A percentile compares a stretch with the other conserved stretches of the same genome.
These are phyloP conservation scores for Metrosideros polymorpha DNA, from an alignment of 441 rosid species.

Conservation along the genomic window DNA sequence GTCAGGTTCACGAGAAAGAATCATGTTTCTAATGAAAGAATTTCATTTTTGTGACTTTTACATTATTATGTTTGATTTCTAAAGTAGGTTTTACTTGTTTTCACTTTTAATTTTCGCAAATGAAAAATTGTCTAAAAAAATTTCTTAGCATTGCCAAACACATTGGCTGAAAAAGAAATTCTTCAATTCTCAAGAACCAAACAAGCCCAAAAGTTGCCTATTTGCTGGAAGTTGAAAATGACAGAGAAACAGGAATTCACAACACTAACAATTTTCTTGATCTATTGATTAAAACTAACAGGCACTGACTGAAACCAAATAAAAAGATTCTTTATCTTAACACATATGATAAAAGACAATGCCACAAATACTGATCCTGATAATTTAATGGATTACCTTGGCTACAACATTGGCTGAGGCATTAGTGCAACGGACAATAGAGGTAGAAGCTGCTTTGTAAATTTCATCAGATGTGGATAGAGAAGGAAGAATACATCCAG, in stretches of 20 bases:
- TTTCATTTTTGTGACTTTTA: neutral
- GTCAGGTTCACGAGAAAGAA: neutral
- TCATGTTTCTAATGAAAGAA: neutral
- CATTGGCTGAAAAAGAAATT: neutral
- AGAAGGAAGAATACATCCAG: conserved; percentile 51
- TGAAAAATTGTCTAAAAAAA: neutral
- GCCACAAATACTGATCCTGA: neutral
- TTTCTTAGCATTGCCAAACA: neutral
- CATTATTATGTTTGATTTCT: neutral
- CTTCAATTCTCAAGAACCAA: neutral
- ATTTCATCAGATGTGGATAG: conserved; percentile 41
- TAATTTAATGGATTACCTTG: conserved; percentile 39
- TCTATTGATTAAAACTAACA: neutral
- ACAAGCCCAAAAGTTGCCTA: neutral
- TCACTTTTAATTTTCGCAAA: neutral
- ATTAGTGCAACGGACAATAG: conserved; percentile 47
- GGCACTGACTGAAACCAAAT: neutral
- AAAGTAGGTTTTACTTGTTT: neutral
- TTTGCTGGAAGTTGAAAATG: neutral
- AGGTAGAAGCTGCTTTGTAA: conserved; percentile 48
- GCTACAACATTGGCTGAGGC: conserved; percentile 71
- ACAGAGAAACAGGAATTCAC: neutral
- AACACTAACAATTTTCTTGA: neutral
- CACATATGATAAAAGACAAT: neutral
- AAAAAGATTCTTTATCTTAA: neutral